Conservation (phyloP, 495 filamentous ascomycete genomes). For the Penicillium coprophilum region DNA sequence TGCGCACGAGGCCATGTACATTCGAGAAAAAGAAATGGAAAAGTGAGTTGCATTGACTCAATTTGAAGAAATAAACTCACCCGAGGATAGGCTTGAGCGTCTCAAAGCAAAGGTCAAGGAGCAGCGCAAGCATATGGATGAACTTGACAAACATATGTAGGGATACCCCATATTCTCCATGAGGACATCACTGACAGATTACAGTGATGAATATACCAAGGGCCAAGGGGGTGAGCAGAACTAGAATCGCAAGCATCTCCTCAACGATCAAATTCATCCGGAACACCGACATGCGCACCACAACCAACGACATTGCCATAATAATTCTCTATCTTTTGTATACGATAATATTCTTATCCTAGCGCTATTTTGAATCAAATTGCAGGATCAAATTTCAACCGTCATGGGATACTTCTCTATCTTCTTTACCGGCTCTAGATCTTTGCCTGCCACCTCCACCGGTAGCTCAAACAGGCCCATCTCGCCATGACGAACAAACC, state of each 20-base stretch:
- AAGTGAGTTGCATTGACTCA: constrained; percentile 49
- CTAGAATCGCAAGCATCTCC: constrained; percentile 36
- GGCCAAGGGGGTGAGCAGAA: constrained; percentile 72
- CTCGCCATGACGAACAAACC: constrained; percentile 43
- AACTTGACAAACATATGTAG: constrained; percentile 78
- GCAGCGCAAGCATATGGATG: constrained; percentile 71
- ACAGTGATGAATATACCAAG: constrained; percentile 66
- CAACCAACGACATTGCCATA: background rate
- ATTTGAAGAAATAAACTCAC: constrained; percentile 2
- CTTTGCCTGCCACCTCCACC: constrained; percentile 45
- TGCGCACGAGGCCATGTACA: constrained; percentile 74
- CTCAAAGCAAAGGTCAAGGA: constrained; percentile 71
- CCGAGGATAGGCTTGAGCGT: constrained; percentile 42
- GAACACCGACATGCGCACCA: background rate
- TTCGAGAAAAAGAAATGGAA: constrained; percentile 72
- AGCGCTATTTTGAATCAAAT: background rate
- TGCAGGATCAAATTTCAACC: background rate
- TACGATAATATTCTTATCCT: constrained; percentile 2
- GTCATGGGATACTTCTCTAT: background rate
- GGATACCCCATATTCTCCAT: constrained; percentile 21
- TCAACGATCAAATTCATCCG: background rate
- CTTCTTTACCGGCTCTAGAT: constrained; percentile 22
- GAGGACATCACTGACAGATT: background rate
- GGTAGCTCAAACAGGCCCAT: constrained; percentile 51
- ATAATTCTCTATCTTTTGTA: background rate